Evolutionary conservation across 2,329 filamentous ascomycete species (phyloP).

Genomic region (Herpotrichia juniperi): DNA sequence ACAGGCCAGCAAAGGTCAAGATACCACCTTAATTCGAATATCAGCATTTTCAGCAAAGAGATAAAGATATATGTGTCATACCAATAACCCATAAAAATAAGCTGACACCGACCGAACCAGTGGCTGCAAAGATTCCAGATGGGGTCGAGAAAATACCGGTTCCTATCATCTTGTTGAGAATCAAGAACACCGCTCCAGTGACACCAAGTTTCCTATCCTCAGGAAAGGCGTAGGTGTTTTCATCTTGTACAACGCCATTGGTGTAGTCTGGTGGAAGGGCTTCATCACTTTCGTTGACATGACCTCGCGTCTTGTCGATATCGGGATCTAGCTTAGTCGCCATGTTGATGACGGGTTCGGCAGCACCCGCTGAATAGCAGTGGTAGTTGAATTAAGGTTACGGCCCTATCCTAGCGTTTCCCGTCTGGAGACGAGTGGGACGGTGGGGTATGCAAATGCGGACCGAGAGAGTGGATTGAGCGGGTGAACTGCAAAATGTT

Average conservation of each 20-base stretch:
- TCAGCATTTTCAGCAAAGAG: background rate
- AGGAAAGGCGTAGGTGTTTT: slow-evolving; percentile 38
- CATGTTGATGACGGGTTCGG: slow-evolving; percentile 16
- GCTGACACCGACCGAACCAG: slow-evolving; percentile 61
- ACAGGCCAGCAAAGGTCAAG: slow-evolving; percentile 64
- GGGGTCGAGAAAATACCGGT: slow-evolving; percentile 60
- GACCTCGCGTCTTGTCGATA: slow-evolving; percentile 18
- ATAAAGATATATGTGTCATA: background rate
- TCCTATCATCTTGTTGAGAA: slow-evolving; percentile 41
- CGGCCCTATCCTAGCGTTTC: slow-evolving; percentile 5
- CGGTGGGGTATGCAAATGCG: slow-evolving; percentile 11
- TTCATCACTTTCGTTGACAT: slow-evolving; percentile 16
- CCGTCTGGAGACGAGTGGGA: slow-evolving; percentile 4
- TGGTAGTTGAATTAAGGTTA: slow-evolving; percentile 20
- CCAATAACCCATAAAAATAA: slow-evolving; percentile 63
- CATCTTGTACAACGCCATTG: slow-evolving; percentile 35
- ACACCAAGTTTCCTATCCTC: slow-evolving; percentile 42
- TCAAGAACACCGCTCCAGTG: slow-evolving; percentile 41
- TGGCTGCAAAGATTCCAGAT: slow-evolving; percentile 61
- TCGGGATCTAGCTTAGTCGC: slow-evolving; percentile 23
- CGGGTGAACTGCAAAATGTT: slow-evolving; percentile 3
- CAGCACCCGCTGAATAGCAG: background rate
- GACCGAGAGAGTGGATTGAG: slow-evolving; percentile 14
- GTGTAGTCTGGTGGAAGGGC: slow-evolving; percentile 24
- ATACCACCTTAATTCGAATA: slow-evolving; percentile 42